These are phyloP conservation scores for Manihot esculenta DNA, from an alignment of 441 rosid genomes.

Conservation along the genomic window DNA sequence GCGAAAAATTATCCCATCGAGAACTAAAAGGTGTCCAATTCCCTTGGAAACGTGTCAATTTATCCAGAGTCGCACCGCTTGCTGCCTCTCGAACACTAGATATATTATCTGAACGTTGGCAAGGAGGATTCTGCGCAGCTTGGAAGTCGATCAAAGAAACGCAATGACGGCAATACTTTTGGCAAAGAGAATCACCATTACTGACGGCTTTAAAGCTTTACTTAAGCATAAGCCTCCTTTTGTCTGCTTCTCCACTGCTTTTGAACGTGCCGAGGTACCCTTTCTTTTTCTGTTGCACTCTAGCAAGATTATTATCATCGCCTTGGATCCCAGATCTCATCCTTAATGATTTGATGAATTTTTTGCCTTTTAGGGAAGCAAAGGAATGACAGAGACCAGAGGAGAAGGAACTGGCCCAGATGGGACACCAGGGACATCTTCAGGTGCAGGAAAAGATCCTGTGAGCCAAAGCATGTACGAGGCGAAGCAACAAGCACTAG, in stretches of 20 bases:
- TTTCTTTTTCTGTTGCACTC: too few species aligned
- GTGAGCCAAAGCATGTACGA: slow-evolving; percentile 1
- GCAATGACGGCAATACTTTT: slow-evolving; percentile 22
- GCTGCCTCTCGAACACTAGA: too few species aligned
- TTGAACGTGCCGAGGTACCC: slow-evolving; percentile 24
- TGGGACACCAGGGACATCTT: slow-evolving; percentile 2
- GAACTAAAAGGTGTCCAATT: too few species aligned
- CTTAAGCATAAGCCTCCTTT: slow-evolving; percentile 7
- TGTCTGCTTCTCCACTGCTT: slow-evolving; percentile 25
- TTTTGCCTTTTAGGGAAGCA: slow-evolving; percentile 20
- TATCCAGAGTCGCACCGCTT: too few species aligned
- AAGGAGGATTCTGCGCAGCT: too few species aligned
- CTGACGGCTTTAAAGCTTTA: slow-evolving; percentile 17
- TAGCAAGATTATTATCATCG: too few species aligned
- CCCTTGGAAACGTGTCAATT: too few species aligned
- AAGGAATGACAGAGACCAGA: slow-evolving; percentile 20
- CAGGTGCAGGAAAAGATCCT: not conserved
- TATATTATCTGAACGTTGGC: too few species aligned
- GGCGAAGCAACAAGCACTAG: slow-evolving; percentile 27
- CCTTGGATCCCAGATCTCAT: too few species aligned
- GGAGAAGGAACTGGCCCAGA: slow-evolving; percentile 4
- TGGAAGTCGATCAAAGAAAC: too few species aligned
- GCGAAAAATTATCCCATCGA: too few species aligned
- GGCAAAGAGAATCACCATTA: slow-evolving; percentile 24
- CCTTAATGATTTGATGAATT: not conserved